These are phyloP conservation scores for Craspedostauros australis DNA, from an alignment of 108 stramenopile genomes.

Conservation along the genomic window DNA sequence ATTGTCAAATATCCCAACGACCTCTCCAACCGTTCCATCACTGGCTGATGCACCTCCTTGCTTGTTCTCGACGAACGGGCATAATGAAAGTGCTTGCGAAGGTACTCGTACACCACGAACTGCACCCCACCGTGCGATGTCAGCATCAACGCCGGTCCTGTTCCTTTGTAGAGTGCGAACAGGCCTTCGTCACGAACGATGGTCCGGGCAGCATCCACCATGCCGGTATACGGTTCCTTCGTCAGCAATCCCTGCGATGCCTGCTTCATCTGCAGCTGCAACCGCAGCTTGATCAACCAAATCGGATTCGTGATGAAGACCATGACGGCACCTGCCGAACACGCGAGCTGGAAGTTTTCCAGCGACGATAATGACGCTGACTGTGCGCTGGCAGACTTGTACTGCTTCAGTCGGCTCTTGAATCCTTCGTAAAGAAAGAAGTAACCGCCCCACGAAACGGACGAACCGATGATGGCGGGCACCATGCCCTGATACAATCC, in stretches of 20 bases:
- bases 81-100: constrained; percentile 69
- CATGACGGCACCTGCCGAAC: constrained; percentile 77
- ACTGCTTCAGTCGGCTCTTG: constrained; percentile 49
- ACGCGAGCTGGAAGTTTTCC: constrained; percentile 66
- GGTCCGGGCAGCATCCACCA: constrained; percentile 63
- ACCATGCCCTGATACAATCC: constrained; percentile 90
- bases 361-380: constrained; percentile 34
- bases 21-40: constrained; percentile 39
- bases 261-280: constrained; percentile 89
- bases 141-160: constrained; percentile 88
- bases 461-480: constrained; percentile 88
- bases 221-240: constrained; percentile 66
- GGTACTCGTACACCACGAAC: constrained; percentile 93
- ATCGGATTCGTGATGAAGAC: constrained; percentile 95
- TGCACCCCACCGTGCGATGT: constrained; percentile 97
- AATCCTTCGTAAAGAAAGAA: constrained; percentile 94
- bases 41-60: constrained; percentile 6
- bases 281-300: constrained; percentile 96
- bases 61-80: constrained; percentile 10
- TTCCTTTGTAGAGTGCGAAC: constrained; percentile 90
- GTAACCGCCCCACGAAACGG: constrained; percentile 96
- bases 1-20: constrained; percentile 82
- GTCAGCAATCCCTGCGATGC: constrained; percentile 17
- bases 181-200: constrained; percentile 91
- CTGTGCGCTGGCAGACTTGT: not conserved